Conservation (phyloP, 805 yeast genomes). For the Scheffersomyces lignosus region DNA sequence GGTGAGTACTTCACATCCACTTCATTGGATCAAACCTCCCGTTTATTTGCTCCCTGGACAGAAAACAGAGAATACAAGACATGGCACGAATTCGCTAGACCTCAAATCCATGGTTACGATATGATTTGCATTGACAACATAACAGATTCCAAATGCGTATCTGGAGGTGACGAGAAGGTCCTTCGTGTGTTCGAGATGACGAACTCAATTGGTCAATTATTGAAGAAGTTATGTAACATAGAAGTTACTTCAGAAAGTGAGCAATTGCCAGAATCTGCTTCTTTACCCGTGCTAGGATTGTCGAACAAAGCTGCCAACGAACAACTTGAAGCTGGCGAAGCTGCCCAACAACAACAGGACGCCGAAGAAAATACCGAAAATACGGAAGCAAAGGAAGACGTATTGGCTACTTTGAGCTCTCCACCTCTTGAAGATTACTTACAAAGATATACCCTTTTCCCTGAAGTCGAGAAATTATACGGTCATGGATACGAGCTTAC, state of each 20-base stretch:
- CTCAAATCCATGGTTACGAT: conserved; percentile 98
- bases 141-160: conserved; percentile 63
- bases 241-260: conserved; percentile 22
- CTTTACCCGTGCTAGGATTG: conserved; percentile 88
- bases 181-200: conserved; percentile 89
- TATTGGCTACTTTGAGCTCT: conserved; percentile 43
- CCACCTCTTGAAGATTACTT: conserved; percentile 91
- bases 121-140: conserved; percentile 79
- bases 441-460: conserved; percentile 91
- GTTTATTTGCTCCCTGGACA: conserved; percentile 71
- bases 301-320: conserved; percentile 82
- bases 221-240: conserved; percentile 55
- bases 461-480: conserved; percentile 89
- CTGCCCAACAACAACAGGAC: conserved; percentile 38
- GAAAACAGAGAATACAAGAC: conserved; percentile 24
- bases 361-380: conserved; percentile 36
- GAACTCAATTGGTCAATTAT: conserved; percentile 63
- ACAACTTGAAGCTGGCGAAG: conserved; percentile 42
- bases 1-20: conserved; percentile 74
- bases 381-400: conserved; percentile 45
- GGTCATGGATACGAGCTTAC: conserved; percentile 97
- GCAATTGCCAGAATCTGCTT: conserved; percentile 75
- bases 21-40: conserved; percentile 90
- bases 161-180: conserved; percentile 96
- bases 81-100: conserved; percentile 94